These are phyloP conservation scores for Babesia sp. DNA, from an alignment of 169 alveolate species.

Conservation along the genomic window DNA sequence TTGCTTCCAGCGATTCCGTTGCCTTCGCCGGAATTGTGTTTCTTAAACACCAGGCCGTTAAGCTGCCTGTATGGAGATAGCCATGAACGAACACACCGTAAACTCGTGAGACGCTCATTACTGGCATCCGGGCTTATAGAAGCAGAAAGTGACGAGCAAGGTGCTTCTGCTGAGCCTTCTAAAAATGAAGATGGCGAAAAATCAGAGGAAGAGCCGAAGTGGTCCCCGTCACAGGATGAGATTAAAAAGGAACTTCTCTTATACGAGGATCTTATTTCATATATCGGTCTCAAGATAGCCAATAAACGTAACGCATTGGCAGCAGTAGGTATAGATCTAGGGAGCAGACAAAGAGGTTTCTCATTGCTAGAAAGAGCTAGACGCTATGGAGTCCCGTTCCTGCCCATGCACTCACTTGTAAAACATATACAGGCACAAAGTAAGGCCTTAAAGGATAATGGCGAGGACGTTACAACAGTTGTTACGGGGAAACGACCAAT, in stretches of 20 bases:
- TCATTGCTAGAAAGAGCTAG: neutral
- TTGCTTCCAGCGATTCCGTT: slow-evolving; percentile 21
- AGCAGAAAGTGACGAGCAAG: neutral
- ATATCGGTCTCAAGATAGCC: slow-evolving; percentile 20
- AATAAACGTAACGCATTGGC: slow-evolving; percentile 39
- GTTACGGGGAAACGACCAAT: neutral
- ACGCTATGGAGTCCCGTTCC: neutral
- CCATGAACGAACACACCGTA: slow-evolving; percentile 14
- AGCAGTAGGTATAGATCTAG: neutral
- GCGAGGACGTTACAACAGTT: neutral
- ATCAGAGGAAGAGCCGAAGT: neutral
- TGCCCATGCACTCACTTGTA: slow-evolving; percentile 18
- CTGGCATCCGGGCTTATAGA: neutral
- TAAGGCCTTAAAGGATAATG: neutral
- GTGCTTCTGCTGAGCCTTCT: neutral
- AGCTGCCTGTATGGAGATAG: slow-evolving; percentile 30
- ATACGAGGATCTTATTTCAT: slow-evolving; percentile 15
- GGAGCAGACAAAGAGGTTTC: neutral
- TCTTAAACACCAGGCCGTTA: slow-evolving; percentile 12
- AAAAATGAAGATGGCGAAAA: neutral
- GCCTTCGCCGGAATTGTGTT: slow-evolving; percentile 33
- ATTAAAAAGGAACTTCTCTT: slow-evolving; percentile 6
- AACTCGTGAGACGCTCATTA: neutral
- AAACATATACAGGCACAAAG: slow-evolving; percentile 2
- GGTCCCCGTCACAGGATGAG: neutral